A percentile compares a stretch with the other conserved stretches of the same genome.
These are phyloP conservation scores for Tolypocladium sp. DNA, from an alignment of 2,329 filamentous ascomycete genomes.

Conservation along the genomic window DNA sequence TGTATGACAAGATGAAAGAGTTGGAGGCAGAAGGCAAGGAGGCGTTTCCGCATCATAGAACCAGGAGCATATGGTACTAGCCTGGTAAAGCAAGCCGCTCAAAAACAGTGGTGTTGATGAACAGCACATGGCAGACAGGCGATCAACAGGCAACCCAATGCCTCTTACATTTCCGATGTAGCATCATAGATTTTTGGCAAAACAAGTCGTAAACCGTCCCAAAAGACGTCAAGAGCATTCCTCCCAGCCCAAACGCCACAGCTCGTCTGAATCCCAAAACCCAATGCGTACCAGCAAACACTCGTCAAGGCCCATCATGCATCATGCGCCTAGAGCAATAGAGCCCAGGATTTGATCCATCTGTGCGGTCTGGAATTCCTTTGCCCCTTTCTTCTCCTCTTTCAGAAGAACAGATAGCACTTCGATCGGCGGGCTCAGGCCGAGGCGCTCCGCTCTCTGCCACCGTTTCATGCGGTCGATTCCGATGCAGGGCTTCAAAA, in stretches of 20 bases:
- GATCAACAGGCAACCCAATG: neutral
- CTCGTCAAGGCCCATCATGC: neutral
- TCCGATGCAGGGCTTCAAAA: slow-evolving; percentile 71
- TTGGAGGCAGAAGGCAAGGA: slow-evolving; percentile 55
- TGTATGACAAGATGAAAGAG: slow-evolving; percentile 92
- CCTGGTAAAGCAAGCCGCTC: neutral
- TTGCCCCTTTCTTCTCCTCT: slow-evolving; percentile 50
- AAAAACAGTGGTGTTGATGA: neutral
- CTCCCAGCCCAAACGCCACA: slow-evolving; percentile 10
- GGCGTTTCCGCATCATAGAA: slow-evolving; percentile 69
- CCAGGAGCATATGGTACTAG: slow-evolving; percentile 90
- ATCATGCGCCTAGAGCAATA: slow-evolving; percentile 28
- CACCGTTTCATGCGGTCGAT: slow-evolving; percentile 75
- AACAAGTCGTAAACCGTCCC: neutral
- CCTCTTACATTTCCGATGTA: neutral
- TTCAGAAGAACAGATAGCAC: slow-evolving; percentile 77
- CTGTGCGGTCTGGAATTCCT: slow-evolving; percentile 55
- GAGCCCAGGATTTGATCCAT: slow-evolving; percentile 59
- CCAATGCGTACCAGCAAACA: slow-evolving; percentile 2
- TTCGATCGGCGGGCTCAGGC: slow-evolving; percentile 80
- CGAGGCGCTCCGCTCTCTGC: slow-evolving; percentile 75
- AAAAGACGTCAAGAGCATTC: neutral
- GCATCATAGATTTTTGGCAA: neutral
- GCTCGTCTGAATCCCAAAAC: slow-evolving; percentile 6
- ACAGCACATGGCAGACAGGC: neutral